Evolutionary conservation across 257 asterid genomes (phyloP).

Genomic region (Solanum bulbocastanum): DNA sequence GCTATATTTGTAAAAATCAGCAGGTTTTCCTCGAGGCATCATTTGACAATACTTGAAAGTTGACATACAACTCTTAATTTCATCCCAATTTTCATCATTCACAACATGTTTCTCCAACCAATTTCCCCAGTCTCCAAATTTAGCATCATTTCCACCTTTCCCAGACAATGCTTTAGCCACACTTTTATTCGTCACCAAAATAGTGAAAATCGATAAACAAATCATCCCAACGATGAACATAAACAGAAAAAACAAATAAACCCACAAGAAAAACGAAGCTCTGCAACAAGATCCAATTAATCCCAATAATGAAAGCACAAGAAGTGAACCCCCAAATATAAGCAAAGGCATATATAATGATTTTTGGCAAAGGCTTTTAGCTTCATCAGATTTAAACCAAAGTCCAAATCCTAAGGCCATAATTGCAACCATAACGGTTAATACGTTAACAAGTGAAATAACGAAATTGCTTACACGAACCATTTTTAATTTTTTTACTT

Average conservation of each 20-base stretch:
- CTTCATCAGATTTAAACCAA: slow-evolving; percentile 19
- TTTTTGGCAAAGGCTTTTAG: slow-evolving; percentile 31
- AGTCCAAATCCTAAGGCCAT: slow-evolving; percentile 34
- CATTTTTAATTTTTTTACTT: not conserved
- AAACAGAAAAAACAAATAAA: slow-evolving; percentile 36
- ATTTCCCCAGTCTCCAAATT: slow-evolving; percentile 47
- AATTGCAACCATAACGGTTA: slow-evolving; percentile 28
- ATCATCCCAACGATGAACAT: slow-evolving; percentile 32
- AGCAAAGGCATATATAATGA: slow-evolving; percentile 43
- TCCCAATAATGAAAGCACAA: slow-evolving; percentile 41
- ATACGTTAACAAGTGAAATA: slow-evolving; percentile 30
- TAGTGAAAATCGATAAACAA: slow-evolving; percentile 34
- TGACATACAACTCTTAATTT: slow-evolving; percentile 57
- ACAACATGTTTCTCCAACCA: slow-evolving; percentile 64
- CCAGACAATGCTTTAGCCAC: slow-evolving; percentile 40
- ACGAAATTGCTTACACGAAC: slow-evolving; percentile 51
- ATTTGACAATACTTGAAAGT: slow-evolving; percentile 25
- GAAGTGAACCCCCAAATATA: slow-evolving; percentile 27
- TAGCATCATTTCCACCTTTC: slow-evolving; percentile 26
- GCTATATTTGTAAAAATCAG: slow-evolving; percentile 9
- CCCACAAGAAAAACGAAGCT: slow-evolving; percentile 31
- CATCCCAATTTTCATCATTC: slow-evolving; percentile 43
- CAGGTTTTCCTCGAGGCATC: slow-evolving; percentile 1
- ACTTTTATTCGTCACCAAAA: slow-evolving; percentile 43
- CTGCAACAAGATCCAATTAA: slow-evolving; percentile 48